These are phyloP conservation scores for Suaeda aralocaspica DNA, from an alignment of 148 eudicot species.

Conservation along the genomic window DNA sequence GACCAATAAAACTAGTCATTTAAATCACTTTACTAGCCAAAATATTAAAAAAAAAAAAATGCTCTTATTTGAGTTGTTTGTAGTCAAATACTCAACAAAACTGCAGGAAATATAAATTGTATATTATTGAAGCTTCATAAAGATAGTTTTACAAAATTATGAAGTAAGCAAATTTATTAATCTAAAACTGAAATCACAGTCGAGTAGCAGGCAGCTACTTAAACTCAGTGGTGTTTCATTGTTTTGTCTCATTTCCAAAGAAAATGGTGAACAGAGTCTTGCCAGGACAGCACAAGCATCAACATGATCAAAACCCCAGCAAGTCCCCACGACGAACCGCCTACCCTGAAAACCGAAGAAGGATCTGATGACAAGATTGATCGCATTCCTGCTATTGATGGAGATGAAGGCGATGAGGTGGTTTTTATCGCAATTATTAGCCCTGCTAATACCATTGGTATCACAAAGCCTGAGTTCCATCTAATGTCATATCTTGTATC, in stretches of 20 bases:
- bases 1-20: too few relatives aligned
- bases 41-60: too few relatives aligned
- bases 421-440: slow-evolving; percentile 78
- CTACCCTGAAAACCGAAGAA: slow-evolving; percentile 45
- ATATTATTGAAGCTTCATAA: too few relatives aligned
- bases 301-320: slow-evolving; percentile 66
- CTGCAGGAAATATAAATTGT: too few relatives aligned
- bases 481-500: slow-evolving; percentile 36
- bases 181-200: too few relatives aligned
- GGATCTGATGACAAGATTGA: slow-evolving; percentile 29
- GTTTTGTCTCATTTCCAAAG: slow-evolving; percentile 59
- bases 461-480: slow-evolving; percentile 72
- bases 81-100: too few relatives aligned
- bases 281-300: slow-evolving; percentile 74
- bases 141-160: not conserved
- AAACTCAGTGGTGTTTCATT: too few relatives aligned
- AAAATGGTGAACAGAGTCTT: slow-evolving; percentile 65
- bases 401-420: slow-evolving; percentile 39
- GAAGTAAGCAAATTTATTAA: too few relatives aligned
- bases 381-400: slow-evolving; percentile 9
- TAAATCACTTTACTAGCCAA: too few relatives aligned
- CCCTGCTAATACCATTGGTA: slow-evolving; percentile 70
- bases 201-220: too few relatives aligned
- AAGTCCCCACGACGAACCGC: slow-evolving; percentile 78
- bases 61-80: too few relatives aligned